Percentiles rank a stretch among this genome's conserved stretches.
These are phyloP conservation scores for Dioszegia crocea DNA, from an alignment of 768 basidiomycete species.

Conservation along the genomic window DNA sequence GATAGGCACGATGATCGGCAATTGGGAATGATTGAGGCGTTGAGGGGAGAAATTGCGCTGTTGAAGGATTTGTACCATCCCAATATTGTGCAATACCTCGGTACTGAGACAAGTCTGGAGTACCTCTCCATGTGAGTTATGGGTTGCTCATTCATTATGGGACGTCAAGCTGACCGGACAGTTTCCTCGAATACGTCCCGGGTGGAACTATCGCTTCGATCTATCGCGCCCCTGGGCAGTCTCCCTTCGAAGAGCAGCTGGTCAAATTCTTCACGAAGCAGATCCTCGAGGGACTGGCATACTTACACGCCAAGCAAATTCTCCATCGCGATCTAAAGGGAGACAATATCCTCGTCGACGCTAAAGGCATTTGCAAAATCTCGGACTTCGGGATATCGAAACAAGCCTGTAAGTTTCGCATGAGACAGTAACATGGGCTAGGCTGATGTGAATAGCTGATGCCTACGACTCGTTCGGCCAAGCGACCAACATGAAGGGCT, in stretches of 20 bases:
- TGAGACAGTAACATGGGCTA: not conserved
- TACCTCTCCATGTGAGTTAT: slow-evolving; percentile 82
- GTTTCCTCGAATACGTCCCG: slow-evolving; percentile 97
- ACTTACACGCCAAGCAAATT: slow-evolving; percentile 86
- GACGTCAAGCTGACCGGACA: slow-evolving; percentile 48
- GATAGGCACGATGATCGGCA: slow-evolving; percentile 87
- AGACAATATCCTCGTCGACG: slow-evolving; percentile 95
- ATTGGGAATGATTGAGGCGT: slow-evolving; percentile 75
- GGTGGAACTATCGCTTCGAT: slow-evolving; percentile 89
- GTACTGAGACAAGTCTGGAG: slow-evolving; percentile 74
- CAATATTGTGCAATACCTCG: slow-evolving; percentile 94
- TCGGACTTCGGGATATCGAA: slow-evolving; percentile 95
- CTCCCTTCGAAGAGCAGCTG: slow-evolving; percentile 85
- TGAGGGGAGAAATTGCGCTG: slow-evolving; percentile 91
- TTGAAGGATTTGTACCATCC: slow-evolving; percentile 94
- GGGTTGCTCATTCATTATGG: not conserved
- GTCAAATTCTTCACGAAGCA: slow-evolving; percentile 89
- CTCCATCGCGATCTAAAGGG: slow-evolving; percentile 95
- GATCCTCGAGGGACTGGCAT: slow-evolving; percentile 84
- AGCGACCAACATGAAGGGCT: slow-evolving; percentile 91
- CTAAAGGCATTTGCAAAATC: slow-evolving; percentile 88
- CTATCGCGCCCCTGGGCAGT: slow-evolving; percentile 68
- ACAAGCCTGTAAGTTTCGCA: slow-evolving; percentile 57
- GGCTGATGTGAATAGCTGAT: slow-evolving; percentile 57
- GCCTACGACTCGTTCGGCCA: slow-evolving; percentile 66